Evolutionary conservation across 306 rosid genomes (phyloP).

Genomic region (Gastrolobium bilobum): DNA sequence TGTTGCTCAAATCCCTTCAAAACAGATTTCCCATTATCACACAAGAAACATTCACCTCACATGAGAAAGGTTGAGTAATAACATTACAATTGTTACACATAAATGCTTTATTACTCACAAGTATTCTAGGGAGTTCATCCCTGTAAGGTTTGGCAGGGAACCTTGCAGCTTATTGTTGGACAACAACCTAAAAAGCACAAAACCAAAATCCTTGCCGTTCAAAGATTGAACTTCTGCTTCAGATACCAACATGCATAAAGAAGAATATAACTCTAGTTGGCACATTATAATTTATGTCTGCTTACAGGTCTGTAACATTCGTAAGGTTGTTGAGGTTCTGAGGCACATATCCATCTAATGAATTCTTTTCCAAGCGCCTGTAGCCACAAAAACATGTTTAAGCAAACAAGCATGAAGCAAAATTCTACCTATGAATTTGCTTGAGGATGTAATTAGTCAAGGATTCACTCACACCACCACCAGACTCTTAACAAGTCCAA

Average conservation of each 20-base stretch:
- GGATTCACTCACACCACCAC: conserved; percentile 64
- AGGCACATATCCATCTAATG: conserved; percentile 55
- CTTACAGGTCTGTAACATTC: conserved; percentile 57
- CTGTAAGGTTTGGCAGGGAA: conserved; percentile 52
- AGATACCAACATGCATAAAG: not conserved
- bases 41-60: conserved; percentile 8
- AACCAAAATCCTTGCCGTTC: not conserved
- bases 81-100: not conserved
- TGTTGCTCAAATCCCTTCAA: conserved; percentile 69
- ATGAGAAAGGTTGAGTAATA: not conserved
- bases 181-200: conserved; percentile 51
- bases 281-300: not conserved
- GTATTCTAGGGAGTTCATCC: conserved; percentile 50
- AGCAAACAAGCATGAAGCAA: not conserved
- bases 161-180: conserved; percentile 63
- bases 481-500: conserved; percentile 54
- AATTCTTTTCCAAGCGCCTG: conserved; percentile 65
- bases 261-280: conserved; percentile 2
- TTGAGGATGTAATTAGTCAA: conserved; percentile 40
- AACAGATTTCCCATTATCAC: conserved; percentile 9
- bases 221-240: not conserved
- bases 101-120: conserved; percentile 50
- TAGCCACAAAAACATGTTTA: conserved; percentile 5
- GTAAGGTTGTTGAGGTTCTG: conserved; percentile 52
- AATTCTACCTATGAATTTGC: not conserved